A percentile compares a stretch with the other conserved stretches of the same genome.
phyloP scores from a whole-genome alignment of 768 basidiomycete genomes.

The Russula earlei region DNA sequence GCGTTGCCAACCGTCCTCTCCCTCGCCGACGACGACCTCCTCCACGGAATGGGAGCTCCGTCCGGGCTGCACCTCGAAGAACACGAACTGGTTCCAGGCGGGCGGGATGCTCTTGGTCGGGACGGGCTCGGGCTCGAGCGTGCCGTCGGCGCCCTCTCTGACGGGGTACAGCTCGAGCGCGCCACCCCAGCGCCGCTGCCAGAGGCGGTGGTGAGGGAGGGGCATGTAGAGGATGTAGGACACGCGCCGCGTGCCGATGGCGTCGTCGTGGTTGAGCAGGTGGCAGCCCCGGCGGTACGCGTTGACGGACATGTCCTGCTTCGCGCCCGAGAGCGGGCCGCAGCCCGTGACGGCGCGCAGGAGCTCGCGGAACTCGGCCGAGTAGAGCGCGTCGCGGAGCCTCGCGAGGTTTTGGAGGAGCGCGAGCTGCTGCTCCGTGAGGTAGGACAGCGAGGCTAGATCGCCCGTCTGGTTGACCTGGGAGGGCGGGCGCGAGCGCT shows the following conservation, averaged over 20 bases:
- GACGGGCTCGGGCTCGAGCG: slow-evolving; percentile 56
- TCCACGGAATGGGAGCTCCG: slow-evolving; percentile 94
- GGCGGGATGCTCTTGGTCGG: slow-evolving; percentile 66
- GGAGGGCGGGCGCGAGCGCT: no score
- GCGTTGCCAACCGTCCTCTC: slow-evolving; percentile 60
- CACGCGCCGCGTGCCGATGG: slow-evolving; percentile 87
- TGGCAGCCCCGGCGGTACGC: slow-evolving; percentile 88
- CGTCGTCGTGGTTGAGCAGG: slow-evolving; percentile 96
- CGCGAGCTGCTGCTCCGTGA: slow-evolving; percentile 65
- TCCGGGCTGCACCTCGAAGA: slow-evolving; percentile 91
- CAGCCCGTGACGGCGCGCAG: slow-evolving; percentile 84
- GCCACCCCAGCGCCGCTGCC: slow-evolving; percentile 89
- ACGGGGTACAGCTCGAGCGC: slow-evolving; percentile 90
- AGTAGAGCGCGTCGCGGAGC: slow-evolving; percentile 90
- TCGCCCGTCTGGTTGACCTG: slow-evolving; percentile 97
- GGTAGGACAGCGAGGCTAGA: slow-evolving; percentile 84
- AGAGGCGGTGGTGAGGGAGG: slow-evolving; percentile 57
- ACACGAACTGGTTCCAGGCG: slow-evolving; percentile 83
- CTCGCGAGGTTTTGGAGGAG: slow-evolving; percentile 71
- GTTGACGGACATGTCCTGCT: slow-evolving; percentile 94
- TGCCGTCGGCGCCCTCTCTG: slow-evolving; percentile 43
- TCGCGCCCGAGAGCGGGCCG: slow-evolving; percentile 80
- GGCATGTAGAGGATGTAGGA: slow-evolving; percentile 98
- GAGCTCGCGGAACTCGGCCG: slow-evolving; percentile 68
- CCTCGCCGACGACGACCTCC: slow-evolving; percentile 82